Evolutionary conservation across 192 early-diverging fungal species (phyloP).

Genomic region (Backusella mclennaniae): DNA sequence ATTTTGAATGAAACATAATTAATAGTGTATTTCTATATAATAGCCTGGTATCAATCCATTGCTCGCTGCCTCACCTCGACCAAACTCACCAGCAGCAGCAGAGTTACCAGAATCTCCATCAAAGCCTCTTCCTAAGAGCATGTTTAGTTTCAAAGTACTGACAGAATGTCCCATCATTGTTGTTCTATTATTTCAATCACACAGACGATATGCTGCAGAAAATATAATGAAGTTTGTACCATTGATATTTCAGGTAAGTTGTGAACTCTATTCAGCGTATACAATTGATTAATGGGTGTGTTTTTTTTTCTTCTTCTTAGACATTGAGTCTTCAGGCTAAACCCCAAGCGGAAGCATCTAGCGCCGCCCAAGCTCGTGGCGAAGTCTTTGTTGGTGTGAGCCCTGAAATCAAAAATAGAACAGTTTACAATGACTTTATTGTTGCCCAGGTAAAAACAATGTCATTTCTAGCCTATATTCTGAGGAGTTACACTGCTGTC

Average conservation of each 20-base stretch:
- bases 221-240: slow-evolving; percentile 89
- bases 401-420: slow-evolving; percentile 68
- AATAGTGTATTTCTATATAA: not conserved
- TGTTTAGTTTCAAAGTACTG: slow-evolving; percentile 95
- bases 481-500: slow-evolving; percentile 71
- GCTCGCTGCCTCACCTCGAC: slow-evolving; percentile 60
- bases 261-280: not conserved
- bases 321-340: slow-evolving; percentile 53
- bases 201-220: slow-evolving; percentile 74
- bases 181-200: slow-evolving; percentile 90
- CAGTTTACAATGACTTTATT: slow-evolving; percentile 85
- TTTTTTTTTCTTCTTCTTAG: slow-evolving; percentile 21
- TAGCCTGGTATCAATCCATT: slow-evolving; percentile 42
- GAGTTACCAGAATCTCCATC: slow-evolving; percentile 54
- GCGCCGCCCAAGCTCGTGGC: slow-evolving; percentile 45
- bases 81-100: slow-evolving; percentile 67
- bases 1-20: not conserved
- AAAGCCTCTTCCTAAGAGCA: slow-evolving; percentile 69
- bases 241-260: slow-evolving; percentile 76
- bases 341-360: slow-evolving; percentile 54
- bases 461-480: slow-evolving; percentile 95
- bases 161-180: slow-evolving; percentile 99
- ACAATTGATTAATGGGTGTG: not conserved
- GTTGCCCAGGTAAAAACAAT: slow-evolving; percentile 98
- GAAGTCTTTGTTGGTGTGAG: slow-evolving; percentile 80